Percentiles rank a stretch among this genome's conserved stretches.
Evolutionary conservation across 23 red algal species (phyloP).

Genomic region (Pyropia yezoensis): DNA sequence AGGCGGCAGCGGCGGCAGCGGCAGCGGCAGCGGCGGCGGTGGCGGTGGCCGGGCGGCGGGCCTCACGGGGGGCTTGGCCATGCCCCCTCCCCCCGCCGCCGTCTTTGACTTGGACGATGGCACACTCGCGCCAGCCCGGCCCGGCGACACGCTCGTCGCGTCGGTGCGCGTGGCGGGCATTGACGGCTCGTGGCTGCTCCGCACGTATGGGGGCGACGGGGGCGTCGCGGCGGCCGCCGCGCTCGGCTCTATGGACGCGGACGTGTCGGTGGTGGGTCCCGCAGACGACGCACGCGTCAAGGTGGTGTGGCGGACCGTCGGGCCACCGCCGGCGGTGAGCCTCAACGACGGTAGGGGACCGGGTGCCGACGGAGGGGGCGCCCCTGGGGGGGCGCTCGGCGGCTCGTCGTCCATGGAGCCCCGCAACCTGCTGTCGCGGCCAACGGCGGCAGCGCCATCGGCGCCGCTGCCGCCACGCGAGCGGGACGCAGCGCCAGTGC

Average conservation of each 20-base stretch:
- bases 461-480: no score
- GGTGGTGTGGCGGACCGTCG: conserved; percentile 39
- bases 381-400: no score
- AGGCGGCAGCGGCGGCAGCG: neutral
- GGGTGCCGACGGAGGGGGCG: no score
- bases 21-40: neutral
- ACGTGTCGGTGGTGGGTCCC: conserved; percentile 47
- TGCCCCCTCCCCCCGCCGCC: no score
- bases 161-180: conserved; percentile 29
- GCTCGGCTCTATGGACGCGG: conserved; percentile 33
- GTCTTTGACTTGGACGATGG: conserved; percentile 24
- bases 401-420: no score
- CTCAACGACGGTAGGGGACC: neutral
- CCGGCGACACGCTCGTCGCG: conserved; percentile 44
- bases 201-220: conserved; percentile 25
- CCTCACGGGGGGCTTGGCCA: neutral
- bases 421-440: no score
- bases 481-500: no score
- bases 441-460: no score
- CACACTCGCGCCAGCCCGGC: conserved; percentile 20
- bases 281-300: conserved; percentile 39
- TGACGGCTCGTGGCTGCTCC: conserved; percentile 31
- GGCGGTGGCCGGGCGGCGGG: neutral
- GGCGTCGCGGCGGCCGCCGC: conserved; percentile 18
- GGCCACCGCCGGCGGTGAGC: conserved; percentile 17